Percentiles rank a stretch among this genome's conserved stretches.
These are phyloP conservation scores for Pythium aquatile DNA, from an alignment of 352 stramenopile genomes.

Conservation along the genomic window DNA sequence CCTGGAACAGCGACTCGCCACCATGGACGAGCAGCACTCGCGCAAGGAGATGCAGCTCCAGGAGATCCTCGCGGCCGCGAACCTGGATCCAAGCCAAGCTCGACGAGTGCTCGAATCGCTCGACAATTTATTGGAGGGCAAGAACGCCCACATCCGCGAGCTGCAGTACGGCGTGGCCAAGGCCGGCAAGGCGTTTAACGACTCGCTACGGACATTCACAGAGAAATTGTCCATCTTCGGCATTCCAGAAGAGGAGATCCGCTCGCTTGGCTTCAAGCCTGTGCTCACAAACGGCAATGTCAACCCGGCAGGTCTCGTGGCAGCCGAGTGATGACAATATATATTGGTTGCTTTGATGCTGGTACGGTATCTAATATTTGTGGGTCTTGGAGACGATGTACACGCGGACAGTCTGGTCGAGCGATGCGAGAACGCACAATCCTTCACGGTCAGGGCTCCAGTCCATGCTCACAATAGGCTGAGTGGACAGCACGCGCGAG, in stretches of 20 bases:
- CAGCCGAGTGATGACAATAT: constrained; percentile 38
- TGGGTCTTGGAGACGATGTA: constrained; percentile 96
- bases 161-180: constrained; percentile 71
- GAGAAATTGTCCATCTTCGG: constrained; percentile 66
- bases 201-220: constrained; percentile 68
- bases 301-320: constrained; percentile 71
- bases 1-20: constrained; percentile 78
- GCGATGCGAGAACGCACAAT: constrained; percentile 87
- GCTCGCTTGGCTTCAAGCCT: constrained; percentile 57
- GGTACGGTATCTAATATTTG: constrained; percentile 78
- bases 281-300: constrained; percentile 54
- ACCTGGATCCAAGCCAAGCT: constrained; percentile 72
- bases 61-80: constrained; percentile 67
- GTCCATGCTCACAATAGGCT: constrained; percentile 96
- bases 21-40: constrained; percentile 71
- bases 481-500: constrained; percentile 93
- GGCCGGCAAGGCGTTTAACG: constrained; percentile 77
- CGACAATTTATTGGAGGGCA: constrained; percentile 55
- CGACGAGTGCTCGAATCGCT: constrained; percentile 67
- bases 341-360: not conserved
- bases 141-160: constrained; percentile 55
- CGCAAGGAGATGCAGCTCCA: constrained; percentile 72
- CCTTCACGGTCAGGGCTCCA: constrained; percentile 95
- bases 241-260: constrained; percentile 74
- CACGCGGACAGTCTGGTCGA: constrained; percentile 95